phyloP scores from a whole-genome alignment of 2,329 filamentous ascomycete species.

The Aureobasidium sp. region DNA sequence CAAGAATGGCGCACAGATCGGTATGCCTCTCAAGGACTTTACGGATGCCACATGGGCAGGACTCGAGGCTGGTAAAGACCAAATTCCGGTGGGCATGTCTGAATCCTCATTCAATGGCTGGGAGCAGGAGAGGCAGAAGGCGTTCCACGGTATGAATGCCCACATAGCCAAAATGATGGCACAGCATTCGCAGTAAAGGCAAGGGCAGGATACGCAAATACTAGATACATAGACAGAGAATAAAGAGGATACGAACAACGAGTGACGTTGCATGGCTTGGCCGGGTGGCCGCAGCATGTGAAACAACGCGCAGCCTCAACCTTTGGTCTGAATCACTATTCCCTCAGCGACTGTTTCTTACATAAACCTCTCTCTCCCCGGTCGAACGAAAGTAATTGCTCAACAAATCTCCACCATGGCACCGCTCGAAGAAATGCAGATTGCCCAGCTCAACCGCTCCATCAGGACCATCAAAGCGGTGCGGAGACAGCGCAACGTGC shows the following conservation, averaged over 20 bases:
- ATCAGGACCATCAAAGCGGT: constrained; percentile 82
- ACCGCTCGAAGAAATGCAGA: constrained; percentile 34
- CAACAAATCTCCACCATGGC: constrained; percentile 19
- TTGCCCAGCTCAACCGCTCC: constrained; percentile 68
- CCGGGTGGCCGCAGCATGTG: background rate
- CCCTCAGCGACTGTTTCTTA: too few relatives aligned
- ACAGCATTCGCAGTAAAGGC: constrained; percentile 4
- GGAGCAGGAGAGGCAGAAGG: constrained; percentile 40
- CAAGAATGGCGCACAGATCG: constrained; percentile 38
- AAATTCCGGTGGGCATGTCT: constrained; percentile 42
- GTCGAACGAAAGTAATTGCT: background rate
- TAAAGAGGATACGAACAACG: background rate
- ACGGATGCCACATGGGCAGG: constrained; percentile 40
- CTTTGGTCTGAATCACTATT: background rate
- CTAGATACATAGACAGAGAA: background rate
- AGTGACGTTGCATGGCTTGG: constrained; percentile 5
- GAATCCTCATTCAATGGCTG: constrained; percentile 33
- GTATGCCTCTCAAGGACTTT: constrained; percentile 47
- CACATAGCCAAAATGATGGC: constrained; percentile 13
- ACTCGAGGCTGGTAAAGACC: constrained; percentile 39
- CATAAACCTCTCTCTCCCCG: too few relatives aligned
- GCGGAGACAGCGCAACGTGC: constrained; percentile 24
- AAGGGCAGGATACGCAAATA: background rate
- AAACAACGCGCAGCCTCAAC: background rate
- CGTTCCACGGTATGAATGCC: constrained; percentile 24